These are phyloP conservation scores for Fusarium camptoceras DNA, from an alignment of 2,329 filamentous ascomycete species.

Conservation along the genomic window DNA sequence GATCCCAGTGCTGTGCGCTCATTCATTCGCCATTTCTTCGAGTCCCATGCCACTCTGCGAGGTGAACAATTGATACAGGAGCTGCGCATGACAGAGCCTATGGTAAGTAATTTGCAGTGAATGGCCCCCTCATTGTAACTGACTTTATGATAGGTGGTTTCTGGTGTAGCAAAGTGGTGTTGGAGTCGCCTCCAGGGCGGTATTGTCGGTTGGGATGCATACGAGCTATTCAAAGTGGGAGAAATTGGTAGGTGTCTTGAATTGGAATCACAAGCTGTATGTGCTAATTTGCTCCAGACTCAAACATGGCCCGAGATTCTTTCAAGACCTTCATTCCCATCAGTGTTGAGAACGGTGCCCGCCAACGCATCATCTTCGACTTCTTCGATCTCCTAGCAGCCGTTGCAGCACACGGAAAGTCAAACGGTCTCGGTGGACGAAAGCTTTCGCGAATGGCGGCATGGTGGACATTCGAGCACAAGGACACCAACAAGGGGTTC, in stretches of 20 bases:
- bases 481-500: slow-evolving; percentile 88
- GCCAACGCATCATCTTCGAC: slow-evolving; percentile 90
- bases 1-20: slow-evolving; percentile 92
- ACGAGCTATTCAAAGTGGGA: slow-evolving; percentile 94
- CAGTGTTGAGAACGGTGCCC: slow-evolving; percentile 87
- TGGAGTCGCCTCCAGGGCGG: slow-evolving; percentile 93
- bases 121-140: slow-evolving; percentile 25
- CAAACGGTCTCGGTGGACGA: slow-evolving; percentile 89
- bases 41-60: slow-evolving; percentile 70
- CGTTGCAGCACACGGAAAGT: slow-evolving; percentile 91
- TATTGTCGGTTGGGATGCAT: slow-evolving; percentile 96
- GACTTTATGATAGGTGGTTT: slow-evolving; percentile 75
- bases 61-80: slow-evolving; percentile 84
- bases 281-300: slow-evolving; percentile 69
- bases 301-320: slow-evolving; percentile 88
- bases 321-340: slow-evolving; percentile 97
- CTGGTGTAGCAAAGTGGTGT: slow-evolving; percentile 97
- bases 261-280: background rate
- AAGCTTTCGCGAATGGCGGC: slow-evolving; percentile 95
- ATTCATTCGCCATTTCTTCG: slow-evolving; percentile 94
- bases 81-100: slow-evolving; percentile 90
- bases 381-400: slow-evolving; percentile 95
- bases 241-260: slow-evolving; percentile 75
- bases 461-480: slow-evolving; percentile 98
- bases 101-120: slow-evolving; percentile 70